phyloP scores from a whole-genome alignment of 2,329 filamentous ascomycete genomes.

The Pseudonectria foliicola region DNA sequence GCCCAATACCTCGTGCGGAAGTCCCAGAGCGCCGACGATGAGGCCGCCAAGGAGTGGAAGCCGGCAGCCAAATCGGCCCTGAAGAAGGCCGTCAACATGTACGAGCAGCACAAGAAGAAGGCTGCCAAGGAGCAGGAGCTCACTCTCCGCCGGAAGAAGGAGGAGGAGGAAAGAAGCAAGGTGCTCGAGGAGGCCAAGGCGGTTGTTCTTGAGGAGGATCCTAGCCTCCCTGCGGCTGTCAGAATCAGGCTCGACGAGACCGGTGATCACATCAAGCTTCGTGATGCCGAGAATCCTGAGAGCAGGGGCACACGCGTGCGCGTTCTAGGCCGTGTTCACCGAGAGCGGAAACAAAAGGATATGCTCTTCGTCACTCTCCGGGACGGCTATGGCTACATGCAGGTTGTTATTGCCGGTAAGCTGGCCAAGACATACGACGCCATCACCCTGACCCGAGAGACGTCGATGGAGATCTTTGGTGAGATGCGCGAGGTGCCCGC shows the following conservation, averaged over 20 bases:
- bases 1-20: conserved; percentile 32
- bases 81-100: conserved; percentile 21
- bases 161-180: conserved; percentile 12
- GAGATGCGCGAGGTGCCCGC: conserved; percentile 76
- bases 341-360: conserved; percentile 73
- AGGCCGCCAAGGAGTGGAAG: conserved; percentile 21
- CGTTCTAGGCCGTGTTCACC: conserved; percentile 77
- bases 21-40: conserved; percentile 50
- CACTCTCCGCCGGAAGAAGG: conserved; percentile 13
- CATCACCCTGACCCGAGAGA: conserved; percentile 76
- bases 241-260: conserved; percentile 63
- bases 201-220: conserved; percentile 47
- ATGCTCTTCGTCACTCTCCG: conserved; percentile 77
- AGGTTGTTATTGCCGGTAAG: conserved; percentile 51
- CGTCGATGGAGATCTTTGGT: conserved; percentile 76
- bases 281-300: conserved; percentile 24
- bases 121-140: conserved; percentile 14
- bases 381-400: conserved; percentile 71
- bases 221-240: conserved; percentile 63
- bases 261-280: conserved; percentile 22
- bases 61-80: conserved; percentile 21
- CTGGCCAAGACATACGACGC: conserved; percentile 90
- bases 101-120: conserved; percentile 21
- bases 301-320: conserved; percentile 50
- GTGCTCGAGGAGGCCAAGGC: conserved; percentile 23